These are phyloP conservation scores for Quercus dentata DNA, from an alignment of 306 rosid genomes.

Conservation along the genomic window DNA sequence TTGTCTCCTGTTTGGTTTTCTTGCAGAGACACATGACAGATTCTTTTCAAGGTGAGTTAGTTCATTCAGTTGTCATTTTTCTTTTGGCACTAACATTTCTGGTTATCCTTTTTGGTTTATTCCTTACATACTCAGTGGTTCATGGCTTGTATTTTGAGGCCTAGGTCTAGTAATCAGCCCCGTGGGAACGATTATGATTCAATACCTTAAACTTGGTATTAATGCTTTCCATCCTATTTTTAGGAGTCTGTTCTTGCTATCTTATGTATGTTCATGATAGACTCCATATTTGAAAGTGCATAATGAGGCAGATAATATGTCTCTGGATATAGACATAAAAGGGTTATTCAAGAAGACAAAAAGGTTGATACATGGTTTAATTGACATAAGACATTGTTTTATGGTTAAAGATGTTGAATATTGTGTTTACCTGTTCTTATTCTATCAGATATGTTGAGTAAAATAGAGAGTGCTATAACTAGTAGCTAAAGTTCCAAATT, in stretches of 20 bases:
- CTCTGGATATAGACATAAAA: background rate
- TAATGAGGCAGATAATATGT: constrained; percentile 7
- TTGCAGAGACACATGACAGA: background rate
- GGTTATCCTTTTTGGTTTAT: background rate
- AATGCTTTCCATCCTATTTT: background rate
- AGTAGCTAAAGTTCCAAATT: constrained; percentile 18
- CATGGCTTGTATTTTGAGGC: background rate
- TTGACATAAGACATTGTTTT: background rate
- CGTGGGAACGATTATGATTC: background rate
- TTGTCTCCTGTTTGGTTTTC: background rate
- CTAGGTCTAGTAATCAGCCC: background rate
- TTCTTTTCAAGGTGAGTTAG: background rate
- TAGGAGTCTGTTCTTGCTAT: background rate
- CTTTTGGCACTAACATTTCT: too few relatives aligned
- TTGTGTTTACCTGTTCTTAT: background rate
- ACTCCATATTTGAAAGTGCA: background rate
- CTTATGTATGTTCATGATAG: background rate
- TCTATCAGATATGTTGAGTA: background rate
- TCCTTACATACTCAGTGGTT: background rate
- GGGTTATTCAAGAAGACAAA: constrained; percentile 17
- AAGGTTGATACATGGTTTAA: constrained; percentile 15
- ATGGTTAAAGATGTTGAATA: background rate
- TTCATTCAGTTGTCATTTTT: background rate
- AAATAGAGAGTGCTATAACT: background rate
- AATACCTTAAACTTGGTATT: background rate